Percentiles rank a stretch among this genome's conserved stretches.
Conservation (phyloP, 345 rosid species). For the Heritiera littoralis region DNA sequence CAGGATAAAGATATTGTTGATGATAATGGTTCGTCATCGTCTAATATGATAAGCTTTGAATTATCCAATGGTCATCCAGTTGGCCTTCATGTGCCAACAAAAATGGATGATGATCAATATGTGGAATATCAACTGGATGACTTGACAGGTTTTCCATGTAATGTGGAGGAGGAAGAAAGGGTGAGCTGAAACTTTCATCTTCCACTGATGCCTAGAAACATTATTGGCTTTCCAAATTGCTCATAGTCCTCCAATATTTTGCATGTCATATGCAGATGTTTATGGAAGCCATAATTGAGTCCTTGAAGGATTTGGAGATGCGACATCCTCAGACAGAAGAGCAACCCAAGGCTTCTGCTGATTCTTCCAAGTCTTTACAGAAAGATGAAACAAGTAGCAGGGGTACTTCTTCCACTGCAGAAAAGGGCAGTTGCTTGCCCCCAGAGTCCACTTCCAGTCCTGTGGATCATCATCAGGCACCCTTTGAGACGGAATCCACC, state of each 20-base stretch:
- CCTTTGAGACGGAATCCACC: slow-evolving; percentile 36
- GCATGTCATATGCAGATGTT: slow-evolving; percentile 60
- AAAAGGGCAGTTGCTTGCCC: slow-evolving; percentile 33
- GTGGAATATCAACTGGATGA: slow-evolving; percentile 86
- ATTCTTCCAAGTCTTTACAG: slow-evolving; percentile 33
- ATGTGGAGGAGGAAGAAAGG: slow-evolving; percentile 82
- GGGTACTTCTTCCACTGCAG: slow-evolving; percentile 30
- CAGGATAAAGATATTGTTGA: slow-evolving; percentile 56
- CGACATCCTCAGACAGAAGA: slow-evolving; percentile 35
- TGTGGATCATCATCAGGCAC: slow-evolving; percentile 26
- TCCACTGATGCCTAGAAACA: not conserved
- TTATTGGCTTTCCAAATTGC: not conserved
- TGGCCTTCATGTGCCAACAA: slow-evolving; percentile 58
- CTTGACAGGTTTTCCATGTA: slow-evolving; percentile 70
- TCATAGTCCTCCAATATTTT: not conserved
- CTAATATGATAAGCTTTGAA: slow-evolving; percentile 85
- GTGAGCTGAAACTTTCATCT: slow-evolving; percentile 36
- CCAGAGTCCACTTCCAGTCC: slow-evolving; percentile 44
- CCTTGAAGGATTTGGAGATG: slow-evolving; percentile 62
- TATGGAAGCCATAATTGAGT: slow-evolving; percentile 76
- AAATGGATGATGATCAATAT: slow-evolving; percentile 67
- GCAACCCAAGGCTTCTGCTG: slow-evolving; percentile 29
- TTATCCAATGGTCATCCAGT: slow-evolving; percentile 60
- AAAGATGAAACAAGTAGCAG: slow-evolving; percentile 26
- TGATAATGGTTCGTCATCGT: slow-evolving; percentile 55